Evolutionary conservation across 2,329 filamentous ascomycete genomes (phyloP), one percentile per base, ranked within the genome.

Genomic region (Diplodia intermedia): DNA sequence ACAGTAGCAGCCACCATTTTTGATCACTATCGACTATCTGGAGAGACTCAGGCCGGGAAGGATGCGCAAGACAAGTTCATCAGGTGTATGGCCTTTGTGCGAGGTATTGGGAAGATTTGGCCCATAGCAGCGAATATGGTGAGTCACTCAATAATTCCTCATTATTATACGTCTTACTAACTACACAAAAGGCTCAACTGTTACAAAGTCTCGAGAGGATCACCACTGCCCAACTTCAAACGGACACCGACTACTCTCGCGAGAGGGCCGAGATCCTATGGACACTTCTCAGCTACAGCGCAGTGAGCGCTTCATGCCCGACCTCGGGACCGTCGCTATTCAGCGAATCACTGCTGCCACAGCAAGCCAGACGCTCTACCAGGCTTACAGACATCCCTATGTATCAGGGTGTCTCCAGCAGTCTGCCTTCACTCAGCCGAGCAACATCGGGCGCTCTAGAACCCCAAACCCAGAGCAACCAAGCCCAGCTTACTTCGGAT

Each of bases 1-100:
- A 83, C 82, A 0, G 81, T 86, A 3, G 82, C 85, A 4, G 84
- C 84, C 1, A 86, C 84, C 1, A 86, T 86, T 36, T 84, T 85
- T 69, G 72, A 86, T 2, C 84, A 86, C 69, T 81, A 86, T 33
- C 85, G 83, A 68, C 86, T 85, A 20, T 83, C 84, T 14, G 77
- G 77, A 63, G 75, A 82, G 47, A 38, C 69, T 7, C 71, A 72
- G 2, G 78, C 80, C 40, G 75, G 80, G 47, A 73, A 78, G 57
- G 76, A 81, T 65, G 84, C 83, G 68, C 76, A 80, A 26, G 77
- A 79, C 14, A 77, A 78, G 33, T 84, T 83, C 66, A 76, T 76
- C 31, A 83, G 79, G 69, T 84, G 82, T 68, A 73, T 84, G 49
- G 73, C 73, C 15, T 84, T 84, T 66, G 79, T 84, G 23, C 78